Conservation (phyloP, 2,329 filamentous ascomycete species). For the Meredithiella fracta region DNA sequence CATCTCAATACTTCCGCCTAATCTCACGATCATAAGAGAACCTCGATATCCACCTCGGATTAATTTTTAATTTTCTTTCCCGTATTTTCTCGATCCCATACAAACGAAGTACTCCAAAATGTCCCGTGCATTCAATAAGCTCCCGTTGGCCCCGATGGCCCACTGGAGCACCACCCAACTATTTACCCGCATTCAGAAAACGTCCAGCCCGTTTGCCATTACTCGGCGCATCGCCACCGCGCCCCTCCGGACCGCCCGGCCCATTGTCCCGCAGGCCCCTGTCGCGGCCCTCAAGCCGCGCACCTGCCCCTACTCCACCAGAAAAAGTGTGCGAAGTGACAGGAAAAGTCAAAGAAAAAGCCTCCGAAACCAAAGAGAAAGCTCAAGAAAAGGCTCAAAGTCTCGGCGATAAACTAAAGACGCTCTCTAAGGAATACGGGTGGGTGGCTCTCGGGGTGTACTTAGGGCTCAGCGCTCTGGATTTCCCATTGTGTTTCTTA, state of each 20-base stretch:
- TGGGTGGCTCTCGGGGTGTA: constrained; percentile 93
- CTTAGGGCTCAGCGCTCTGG: constrained; percentile 60
- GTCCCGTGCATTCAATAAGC: constrained; percentile 3
- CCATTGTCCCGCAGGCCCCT: background rate
- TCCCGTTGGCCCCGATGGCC: background rate
- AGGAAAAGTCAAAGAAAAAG: constrained; percentile 11
- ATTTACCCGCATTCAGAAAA: constrained; percentile 1
- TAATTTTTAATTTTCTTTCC: background rate
- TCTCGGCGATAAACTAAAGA: constrained; percentile 57
- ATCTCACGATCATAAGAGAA: background rate
- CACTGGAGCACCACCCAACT: constrained; percentile 1
- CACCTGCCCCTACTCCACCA: constrained; percentile 4
- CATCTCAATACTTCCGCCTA: background rate
- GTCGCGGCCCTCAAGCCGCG: background rate
- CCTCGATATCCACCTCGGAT: background rate
- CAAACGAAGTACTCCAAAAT: background rate
- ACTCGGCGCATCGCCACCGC: constrained; percentile 1
- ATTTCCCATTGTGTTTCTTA: constrained; percentile 91
- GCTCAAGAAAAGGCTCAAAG: constrained; percentile 21
- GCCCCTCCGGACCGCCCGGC: background rate
- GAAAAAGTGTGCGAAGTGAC: constrained; percentile 7
- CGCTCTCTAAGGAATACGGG: constrained; percentile 80
- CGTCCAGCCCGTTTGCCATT: background rate
- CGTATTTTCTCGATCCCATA: background rate
- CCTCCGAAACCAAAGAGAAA: constrained; percentile 9